Conservation (phyloP, 2,329 filamentous ascomycete genomes). For the Neonectria ditissima region DNA sequence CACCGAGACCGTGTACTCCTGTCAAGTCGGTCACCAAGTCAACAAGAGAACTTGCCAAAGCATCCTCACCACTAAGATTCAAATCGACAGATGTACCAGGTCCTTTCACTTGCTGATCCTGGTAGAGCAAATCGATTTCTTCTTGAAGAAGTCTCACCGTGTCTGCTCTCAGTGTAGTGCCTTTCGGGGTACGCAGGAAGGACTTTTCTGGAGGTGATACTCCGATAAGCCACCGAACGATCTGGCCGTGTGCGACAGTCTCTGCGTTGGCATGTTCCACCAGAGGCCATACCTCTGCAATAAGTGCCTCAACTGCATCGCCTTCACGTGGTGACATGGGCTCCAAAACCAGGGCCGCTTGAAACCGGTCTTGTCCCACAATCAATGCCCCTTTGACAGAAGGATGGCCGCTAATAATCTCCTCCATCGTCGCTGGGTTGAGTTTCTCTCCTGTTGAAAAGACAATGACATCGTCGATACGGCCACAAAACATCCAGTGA, state of each 20-base stretch:
- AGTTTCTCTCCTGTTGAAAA: conserved; percentile 64
- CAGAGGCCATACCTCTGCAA: conserved; percentile 58
- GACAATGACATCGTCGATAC: conserved; percentile 60
- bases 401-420: conserved; percentile 51
- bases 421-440: conserved; percentile 52
- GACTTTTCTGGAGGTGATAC: conserved; percentile 46
- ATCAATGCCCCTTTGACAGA: conserved; percentile 57
- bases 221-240: conserved; percentile 54
- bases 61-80: neutral
- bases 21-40: neutral
- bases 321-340: conserved; percentile 48
- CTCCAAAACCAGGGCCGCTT: conserved; percentile 62
- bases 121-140: conserved; percentile 12
- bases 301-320: conserved; percentile 40
- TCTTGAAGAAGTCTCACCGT: neutral
- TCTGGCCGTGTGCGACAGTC: conserved; percentile 60
- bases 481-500: conserved; percentile 44
- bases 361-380: conserved; percentile 59
- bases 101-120: neutral
- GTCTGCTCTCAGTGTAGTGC: neutral
- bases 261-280: conserved; percentile 57
- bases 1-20: neutral
- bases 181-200: conserved; percentile 9
- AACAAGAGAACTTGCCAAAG: conserved; percentile 2
- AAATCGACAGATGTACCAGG: neutral